A percentile compares a stretch with the other conserved stretches of the same genome.
These are phyloP conservation scores for Talaromyces sp. DNA, from an alignment of 2,329 filamentous ascomycete genomes.

Conservation along the genomic window DNA sequence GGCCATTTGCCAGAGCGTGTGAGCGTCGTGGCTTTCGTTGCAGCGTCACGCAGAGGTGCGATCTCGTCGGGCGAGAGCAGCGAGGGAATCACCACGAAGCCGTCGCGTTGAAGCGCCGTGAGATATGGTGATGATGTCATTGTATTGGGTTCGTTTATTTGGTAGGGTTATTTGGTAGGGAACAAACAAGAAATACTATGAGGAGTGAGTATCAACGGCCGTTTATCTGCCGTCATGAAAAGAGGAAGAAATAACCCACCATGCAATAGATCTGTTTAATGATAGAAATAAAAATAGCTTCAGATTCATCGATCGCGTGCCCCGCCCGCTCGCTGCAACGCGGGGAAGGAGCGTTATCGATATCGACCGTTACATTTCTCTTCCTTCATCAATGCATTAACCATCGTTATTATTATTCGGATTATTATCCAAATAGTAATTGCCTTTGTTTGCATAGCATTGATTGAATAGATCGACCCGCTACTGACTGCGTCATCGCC, in stretches of 20 bases:
- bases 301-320: background rate
- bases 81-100: slow-evolving; percentile 69
- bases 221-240: background rate
- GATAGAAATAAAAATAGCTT: background rate
- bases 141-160: background rate
- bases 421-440: background rate
- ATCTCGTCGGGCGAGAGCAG: slow-evolving; percentile 58
- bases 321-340: background rate
- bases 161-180: background rate
- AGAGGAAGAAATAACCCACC: background rate
- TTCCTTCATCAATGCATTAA: background rate
- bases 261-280: background rate
- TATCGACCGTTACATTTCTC: background rate
- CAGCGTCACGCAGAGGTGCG: slow-evolving; percentile 55
- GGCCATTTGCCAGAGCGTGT: slow-evolving; percentile 73
- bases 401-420: background rate
- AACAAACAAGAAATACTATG: background rate
- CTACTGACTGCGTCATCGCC: background rate
- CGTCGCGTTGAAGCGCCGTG: slow-evolving; percentile 61
- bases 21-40: slow-evolving; percentile 52
- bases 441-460: background rate
- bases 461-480: background rate
- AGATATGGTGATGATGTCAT: slow-evolving; percentile 32
- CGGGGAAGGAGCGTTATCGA: background rate
- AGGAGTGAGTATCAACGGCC: background rate